phyloP scores from a whole-genome alignment of 2,329 filamentous ascomycete genomes.

The Aspergillus hiratsukae region DNA sequence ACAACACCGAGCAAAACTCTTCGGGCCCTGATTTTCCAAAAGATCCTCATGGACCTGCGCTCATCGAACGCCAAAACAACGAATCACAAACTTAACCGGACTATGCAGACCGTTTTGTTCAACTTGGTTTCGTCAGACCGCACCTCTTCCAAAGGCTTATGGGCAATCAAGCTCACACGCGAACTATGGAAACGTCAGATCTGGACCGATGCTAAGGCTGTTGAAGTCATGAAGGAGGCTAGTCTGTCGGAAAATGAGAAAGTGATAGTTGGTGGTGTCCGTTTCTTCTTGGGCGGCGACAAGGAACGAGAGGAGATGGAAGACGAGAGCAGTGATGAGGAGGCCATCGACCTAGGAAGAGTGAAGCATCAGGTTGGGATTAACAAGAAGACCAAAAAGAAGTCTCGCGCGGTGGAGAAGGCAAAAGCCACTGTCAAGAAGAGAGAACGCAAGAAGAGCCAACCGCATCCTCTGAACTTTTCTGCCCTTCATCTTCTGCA shows the following conservation, averaged over 20 bases:
- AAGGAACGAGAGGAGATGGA: slow-evolving; percentile 91
- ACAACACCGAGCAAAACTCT: slow-evolving; percentile 89
- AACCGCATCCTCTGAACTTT: slow-evolving; percentile 88
- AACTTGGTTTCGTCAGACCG: slow-evolving; percentile 85
- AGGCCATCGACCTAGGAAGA: slow-evolving; percentile 69
- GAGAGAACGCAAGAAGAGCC: slow-evolving; percentile 80
- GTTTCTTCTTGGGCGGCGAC: slow-evolving; percentile 94
- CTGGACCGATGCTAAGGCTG: slow-evolving; percentile 89
- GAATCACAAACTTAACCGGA: slow-evolving; percentile 90
- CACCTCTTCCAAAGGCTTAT: slow-evolving; percentile 78
- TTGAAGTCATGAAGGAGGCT: slow-evolving; percentile 98
- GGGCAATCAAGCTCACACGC: slow-evolving; percentile 91
- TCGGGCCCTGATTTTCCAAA: slow-evolving; percentile 75
- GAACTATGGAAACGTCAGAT: slow-evolving; percentile 96
- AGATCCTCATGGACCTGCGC: slow-evolving; percentile 86
- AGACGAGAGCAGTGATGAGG: slow-evolving; percentile 80
- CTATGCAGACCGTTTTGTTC: slow-evolving; percentile 87
- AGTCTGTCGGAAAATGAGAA: slow-evolving; percentile 88
- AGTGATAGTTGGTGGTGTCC: slow-evolving; percentile 77
- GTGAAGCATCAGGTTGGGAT: slow-evolving; percentile 81
- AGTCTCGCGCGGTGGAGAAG: slow-evolving; percentile 70
- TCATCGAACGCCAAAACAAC: slow-evolving; percentile 80
- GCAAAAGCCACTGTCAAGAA: slow-evolving; percentile 78
- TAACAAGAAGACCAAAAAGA: slow-evolving; percentile 96
- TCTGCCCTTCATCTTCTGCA: slow-evolving; percentile 90